phyloP scores from a whole-genome alignment of 2,329 filamentous ascomycete genomes.

The Boeremia exigua region DNA sequence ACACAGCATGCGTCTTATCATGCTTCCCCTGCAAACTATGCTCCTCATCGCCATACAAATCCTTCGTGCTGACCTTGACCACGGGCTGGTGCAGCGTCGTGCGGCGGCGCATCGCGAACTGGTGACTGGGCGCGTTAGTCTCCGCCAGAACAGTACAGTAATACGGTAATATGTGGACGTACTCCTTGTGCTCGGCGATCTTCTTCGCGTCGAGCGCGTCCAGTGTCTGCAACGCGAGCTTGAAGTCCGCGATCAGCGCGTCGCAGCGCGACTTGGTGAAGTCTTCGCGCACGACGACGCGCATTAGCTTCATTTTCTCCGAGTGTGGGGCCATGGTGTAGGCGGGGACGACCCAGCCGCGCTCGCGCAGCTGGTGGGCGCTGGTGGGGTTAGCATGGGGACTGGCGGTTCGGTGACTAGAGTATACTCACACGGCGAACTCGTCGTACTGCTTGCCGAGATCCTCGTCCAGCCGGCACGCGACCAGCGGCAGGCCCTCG shows the following conservation, averaged over 20 bases:
- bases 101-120: conserved; percentile 33
- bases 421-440: conserved; percentile 51
- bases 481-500: conserved; percentile 83
- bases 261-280: conserved; percentile 86
- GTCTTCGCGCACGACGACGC: conserved; percentile 91
- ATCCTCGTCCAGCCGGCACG: conserved; percentile 75
- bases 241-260: conserved; percentile 76
- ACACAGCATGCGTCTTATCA: conserved; percentile 88
- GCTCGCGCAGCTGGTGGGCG: conserved; percentile 83
- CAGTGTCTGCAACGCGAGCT: conserved; percentile 74
- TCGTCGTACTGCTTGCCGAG: conserved; percentile 62
- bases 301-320: conserved; percentile 83
- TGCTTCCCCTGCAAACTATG: conserved; percentile 89
- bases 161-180: conserved; percentile 36
- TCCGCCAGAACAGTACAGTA: no score
- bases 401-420: neutral
- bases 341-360: conserved; percentile 92
- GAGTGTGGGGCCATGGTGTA: conserved; percentile 97
- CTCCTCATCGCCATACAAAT: conserved; percentile 74
- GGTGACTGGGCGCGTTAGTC: neutral
- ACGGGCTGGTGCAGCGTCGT: conserved; percentile 35
- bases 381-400: conserved; percentile 18
- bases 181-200: conserved; percentile 72
- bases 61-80: conserved; percentile 44
- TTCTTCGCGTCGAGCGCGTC: conserved; percentile 75